Conservation (phyloP, 2,329 filamentous ascomycete species). For the Metarhizium rileyi region DNA sequence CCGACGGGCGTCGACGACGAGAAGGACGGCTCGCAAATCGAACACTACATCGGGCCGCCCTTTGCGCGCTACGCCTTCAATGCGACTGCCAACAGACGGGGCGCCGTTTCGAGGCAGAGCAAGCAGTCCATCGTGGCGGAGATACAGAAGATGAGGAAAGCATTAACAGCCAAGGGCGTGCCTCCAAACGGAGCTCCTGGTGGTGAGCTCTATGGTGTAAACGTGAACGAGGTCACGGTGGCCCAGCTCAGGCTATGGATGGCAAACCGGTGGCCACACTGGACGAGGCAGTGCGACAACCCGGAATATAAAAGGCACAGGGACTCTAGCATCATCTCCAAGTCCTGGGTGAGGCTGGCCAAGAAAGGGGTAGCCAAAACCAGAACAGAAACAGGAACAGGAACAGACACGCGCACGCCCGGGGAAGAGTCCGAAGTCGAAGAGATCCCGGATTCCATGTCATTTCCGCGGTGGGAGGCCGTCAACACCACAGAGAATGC, state of each 20-base stretch:
- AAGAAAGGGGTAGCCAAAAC: no score
- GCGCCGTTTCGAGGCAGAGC: neutral
- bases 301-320: neutral
- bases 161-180: neutral
- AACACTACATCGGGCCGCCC: constrained; percentile 17
- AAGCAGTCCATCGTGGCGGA: neutral
- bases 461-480: neutral
- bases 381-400: no score
- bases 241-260: neutral
- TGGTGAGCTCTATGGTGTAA: neutral
- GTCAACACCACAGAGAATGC: neutral
- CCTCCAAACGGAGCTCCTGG: constrained; percentile 4
- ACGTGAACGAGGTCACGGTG: constrained; percentile 1
- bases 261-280: neutral
- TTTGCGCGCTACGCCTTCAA: constrained; percentile 9
- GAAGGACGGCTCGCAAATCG: constrained; percentile 14
- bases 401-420: neutral
- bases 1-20: constrained; percentile 17
- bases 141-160: neutral
- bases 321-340: neutral
- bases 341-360: neutral
- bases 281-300: neutral
- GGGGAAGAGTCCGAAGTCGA: neutral
- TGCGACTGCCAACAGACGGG: neutral
- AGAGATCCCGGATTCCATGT: neutral